These are phyloP conservation scores for Wickerhamiella parazyma DNA, from an alignment of 805 yeast genomes.

Conservation along the genomic window DNA sequence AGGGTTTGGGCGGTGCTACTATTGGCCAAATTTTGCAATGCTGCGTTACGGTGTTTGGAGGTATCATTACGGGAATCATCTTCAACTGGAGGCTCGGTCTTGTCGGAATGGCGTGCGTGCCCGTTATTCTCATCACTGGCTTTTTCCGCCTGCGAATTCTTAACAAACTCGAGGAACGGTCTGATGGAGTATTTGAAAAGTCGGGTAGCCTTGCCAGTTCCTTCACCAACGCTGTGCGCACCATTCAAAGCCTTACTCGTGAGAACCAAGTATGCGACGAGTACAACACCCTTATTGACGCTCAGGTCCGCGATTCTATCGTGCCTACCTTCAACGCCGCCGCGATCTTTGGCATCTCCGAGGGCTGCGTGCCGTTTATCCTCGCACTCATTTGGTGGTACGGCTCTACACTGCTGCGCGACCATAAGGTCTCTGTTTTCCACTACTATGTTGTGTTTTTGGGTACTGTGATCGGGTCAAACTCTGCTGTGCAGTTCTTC, in stretches of 20 bases:
- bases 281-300: constrained; percentile 12
- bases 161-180: constrained; percentile 14
- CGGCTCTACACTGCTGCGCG: constrained; percentile 19
- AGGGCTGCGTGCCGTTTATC: constrained; percentile 18
- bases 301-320: constrained; percentile 9
- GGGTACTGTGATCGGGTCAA: constrained; percentile 13
- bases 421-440: constrained; percentile 13
- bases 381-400: constrained; percentile 23
- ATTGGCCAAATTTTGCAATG: constrained; percentile 20
- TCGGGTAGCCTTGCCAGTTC: constrained; percentile 22
- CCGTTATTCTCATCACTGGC: constrained; percentile 19
- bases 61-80: constrained; percentile 18
- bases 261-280: constrained; percentile 18
- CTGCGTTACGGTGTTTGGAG: constrained; percentile 19
- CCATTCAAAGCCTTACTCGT: constrained; percentile 21
- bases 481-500: constrained; percentile 19
- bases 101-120: constrained; percentile 19
- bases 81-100: constrained; percentile 22
- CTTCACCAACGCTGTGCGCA: constrained; percentile 20
- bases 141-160: constrained; percentile 17
- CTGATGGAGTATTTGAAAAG: constrained; percentile 14
- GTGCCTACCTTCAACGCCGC: constrained; percentile 13
- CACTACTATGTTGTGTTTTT: constrained; percentile 20
- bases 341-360: constrained; percentile 19
- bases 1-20: constrained; percentile 21